Conservation (phyloP, 495 filamentous ascomycete species). For the Penicilliopsis zonata region DNA sequence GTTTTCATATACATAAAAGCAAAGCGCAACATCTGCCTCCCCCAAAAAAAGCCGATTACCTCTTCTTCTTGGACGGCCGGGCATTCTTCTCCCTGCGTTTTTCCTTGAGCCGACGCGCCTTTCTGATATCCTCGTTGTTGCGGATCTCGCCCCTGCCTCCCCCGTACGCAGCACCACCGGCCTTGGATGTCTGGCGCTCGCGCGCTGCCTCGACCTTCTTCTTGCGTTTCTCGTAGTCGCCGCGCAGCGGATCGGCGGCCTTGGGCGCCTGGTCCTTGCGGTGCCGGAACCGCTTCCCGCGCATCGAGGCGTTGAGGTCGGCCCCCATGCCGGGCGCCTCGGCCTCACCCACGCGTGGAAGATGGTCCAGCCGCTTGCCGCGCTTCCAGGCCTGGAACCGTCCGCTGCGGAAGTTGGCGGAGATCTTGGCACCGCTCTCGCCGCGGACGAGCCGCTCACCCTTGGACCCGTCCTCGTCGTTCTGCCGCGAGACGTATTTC, state of each 20-base stretch:
- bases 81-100: constrained; percentile 79
- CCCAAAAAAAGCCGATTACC: constrained; percentile 14
- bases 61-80: constrained; percentile 57
- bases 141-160: constrained; percentile 72
- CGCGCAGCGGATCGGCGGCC: constrained; percentile 76
- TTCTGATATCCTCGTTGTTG: constrained; percentile 73
- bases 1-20: not conserved
- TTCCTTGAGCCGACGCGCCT: constrained; percentile 64
- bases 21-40: constrained; percentile 8
- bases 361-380: constrained; percentile 61
- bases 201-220: constrained; percentile 78
- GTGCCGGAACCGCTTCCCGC: constrained; percentile 57
- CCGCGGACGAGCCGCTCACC: constrained; percentile 75
- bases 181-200: constrained; percentile 40
- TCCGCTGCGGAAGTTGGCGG: constrained; percentile 82
- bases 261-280: constrained; percentile 78
- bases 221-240: constrained; percentile 84
- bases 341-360: constrained; percentile 72
- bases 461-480: constrained; percentile 89
- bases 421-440: constrained; percentile 91
- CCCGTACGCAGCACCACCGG: constrained; percentile 38
- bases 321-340: constrained; percentile 41
- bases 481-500: constrained; percentile 82
- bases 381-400: constrained; percentile 87
- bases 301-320: constrained; percentile 15